Evolutionary conservation across 805 yeast genomes (phyloP).

Genomic region (Candida khao-thaluensis): DNA sequence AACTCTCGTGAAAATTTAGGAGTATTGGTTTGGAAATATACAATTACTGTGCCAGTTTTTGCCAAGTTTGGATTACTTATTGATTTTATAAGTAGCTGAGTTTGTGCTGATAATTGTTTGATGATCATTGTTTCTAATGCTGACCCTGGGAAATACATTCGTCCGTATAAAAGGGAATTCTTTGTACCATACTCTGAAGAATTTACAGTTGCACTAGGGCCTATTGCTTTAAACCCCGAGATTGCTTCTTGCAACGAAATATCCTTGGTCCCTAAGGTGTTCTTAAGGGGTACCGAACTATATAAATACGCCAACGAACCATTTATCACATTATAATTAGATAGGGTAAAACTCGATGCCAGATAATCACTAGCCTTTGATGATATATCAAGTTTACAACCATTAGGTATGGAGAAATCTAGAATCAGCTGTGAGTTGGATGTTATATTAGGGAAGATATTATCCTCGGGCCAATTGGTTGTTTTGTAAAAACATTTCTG

Average conservation of each 20-base stretch:
- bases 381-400: constrained; percentile 62
- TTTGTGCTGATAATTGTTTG: constrained; percentile 53
- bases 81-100: constrained; percentile 72
- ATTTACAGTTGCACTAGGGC: constrained; percentile 33
- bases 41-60: constrained; percentile 57
- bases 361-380: constrained; percentile 67
- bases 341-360: constrained; percentile 69
- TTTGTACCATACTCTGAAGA: constrained; percentile 13
- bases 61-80: constrained; percentile 62
- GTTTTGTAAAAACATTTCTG: constrained; percentile 66
- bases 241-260: constrained; percentile 65
- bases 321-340: constrained; percentile 61
- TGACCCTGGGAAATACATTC: constrained; percentile 84
- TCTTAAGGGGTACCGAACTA: constrained; percentile 56
- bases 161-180: constrained; percentile 68
- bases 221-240: constrained; percentile 63
- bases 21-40: constrained; percentile 68
- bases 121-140: constrained; percentile 85
- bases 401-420: constrained; percentile 71
- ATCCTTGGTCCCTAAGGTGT: constrained; percentile 50
- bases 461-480: constrained; percentile 78
- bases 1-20: constrained; percentile 68
- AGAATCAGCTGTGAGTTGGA: constrained; percentile 69
- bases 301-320: constrained; percentile 85
- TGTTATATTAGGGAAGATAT: constrained; percentile 70